Evolutionary conservation across 768 basidiomycete species (phyloP).

Genomic region (Lepiota brunneoincarnata): DNA sequence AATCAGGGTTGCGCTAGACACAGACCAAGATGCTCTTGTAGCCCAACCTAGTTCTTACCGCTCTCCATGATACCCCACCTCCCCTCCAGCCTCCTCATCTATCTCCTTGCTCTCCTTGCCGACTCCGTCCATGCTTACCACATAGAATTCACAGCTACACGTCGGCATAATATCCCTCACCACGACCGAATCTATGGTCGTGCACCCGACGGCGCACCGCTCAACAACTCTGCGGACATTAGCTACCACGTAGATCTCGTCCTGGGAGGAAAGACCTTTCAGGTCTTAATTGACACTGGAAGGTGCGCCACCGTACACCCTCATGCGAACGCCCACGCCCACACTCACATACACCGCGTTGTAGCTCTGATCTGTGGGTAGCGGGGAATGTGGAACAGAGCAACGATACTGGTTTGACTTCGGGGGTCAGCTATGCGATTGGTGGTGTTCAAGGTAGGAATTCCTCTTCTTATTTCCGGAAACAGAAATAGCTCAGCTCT

Average conservation of each 20-base stretch:
- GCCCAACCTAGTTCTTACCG: background rate
- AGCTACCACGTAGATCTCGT: constrained; percentile 38
- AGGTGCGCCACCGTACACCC: constrained; percentile 27
- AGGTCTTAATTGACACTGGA: constrained; percentile 45
- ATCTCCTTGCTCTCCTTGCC: constrained; percentile 8
- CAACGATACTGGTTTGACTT: constrained; percentile 32
- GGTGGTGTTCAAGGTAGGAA: constrained; percentile 47
- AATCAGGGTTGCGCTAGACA: constrained; percentile 9
- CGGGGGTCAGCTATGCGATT: constrained; percentile 50
- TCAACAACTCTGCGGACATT: constrained; percentile 35
- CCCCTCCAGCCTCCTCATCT: background rate
- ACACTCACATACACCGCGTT: background rate
- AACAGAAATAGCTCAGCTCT: background rate
- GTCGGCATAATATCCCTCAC: background rate
- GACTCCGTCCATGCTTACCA: constrained; percentile 10
- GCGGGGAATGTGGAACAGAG: constrained; percentile 40
- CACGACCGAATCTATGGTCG: background rate
- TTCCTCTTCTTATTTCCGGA: background rate
- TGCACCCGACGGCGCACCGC: constrained; percentile 4
- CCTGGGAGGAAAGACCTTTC: constrained; percentile 33
- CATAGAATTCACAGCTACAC: background rate
- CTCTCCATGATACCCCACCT: background rate
- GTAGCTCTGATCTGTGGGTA: constrained; percentile 67
- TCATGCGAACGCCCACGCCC: background rate
- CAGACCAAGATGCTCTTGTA: background rate